These are phyloP conservation scores for Hibiscus tridactylites DNA, from an alignment of 345 rosid genomes.

Conservation along the genomic window DNA sequence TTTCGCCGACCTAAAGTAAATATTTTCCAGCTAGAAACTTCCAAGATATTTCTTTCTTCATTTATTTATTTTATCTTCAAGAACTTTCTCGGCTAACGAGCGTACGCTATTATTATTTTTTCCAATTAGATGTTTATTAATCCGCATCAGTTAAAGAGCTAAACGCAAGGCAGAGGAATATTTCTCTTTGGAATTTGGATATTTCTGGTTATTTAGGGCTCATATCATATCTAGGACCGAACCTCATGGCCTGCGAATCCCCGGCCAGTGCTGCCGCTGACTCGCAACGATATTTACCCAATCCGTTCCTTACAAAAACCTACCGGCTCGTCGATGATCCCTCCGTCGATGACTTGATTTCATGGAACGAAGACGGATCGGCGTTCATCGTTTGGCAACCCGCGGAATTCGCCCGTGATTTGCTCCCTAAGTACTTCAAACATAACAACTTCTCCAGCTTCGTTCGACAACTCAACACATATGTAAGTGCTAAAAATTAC, in stretches of 20 bases:
- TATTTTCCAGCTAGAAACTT: background rate
- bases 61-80: background rate
- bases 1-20: no score
- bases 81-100: slow-evolving; percentile 9
- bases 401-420: slow-evolving; percentile 88
- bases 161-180: background rate
- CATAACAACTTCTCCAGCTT: slow-evolving; percentile 94
- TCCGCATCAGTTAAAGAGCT: background rate
- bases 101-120: background rate
- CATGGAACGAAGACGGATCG: slow-evolving; percentile 90
- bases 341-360: slow-evolving; percentile 56
- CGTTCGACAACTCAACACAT: slow-evolving; percentile 93
- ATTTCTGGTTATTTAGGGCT: slow-evolving; percentile 6
- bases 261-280: slow-evolving; percentile 38
- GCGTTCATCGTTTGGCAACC: slow-evolving; percentile 89
- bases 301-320: slow-evolving; percentile 85
- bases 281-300: slow-evolving; percentile 73
- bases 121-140: background rate
- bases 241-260: slow-evolving; percentile 49
- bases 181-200: background rate
- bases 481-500: slow-evolving; percentile 38
- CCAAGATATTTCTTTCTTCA: background rate
- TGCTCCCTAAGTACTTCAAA: slow-evolving; percentile 87
- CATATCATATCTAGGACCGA: slow-evolving; percentile 11
- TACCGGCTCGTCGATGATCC: slow-evolving; percentile 82